Conservation (phyloP, 73 alveolate genomes). For the Symbiodinium pilosum region DNA sequence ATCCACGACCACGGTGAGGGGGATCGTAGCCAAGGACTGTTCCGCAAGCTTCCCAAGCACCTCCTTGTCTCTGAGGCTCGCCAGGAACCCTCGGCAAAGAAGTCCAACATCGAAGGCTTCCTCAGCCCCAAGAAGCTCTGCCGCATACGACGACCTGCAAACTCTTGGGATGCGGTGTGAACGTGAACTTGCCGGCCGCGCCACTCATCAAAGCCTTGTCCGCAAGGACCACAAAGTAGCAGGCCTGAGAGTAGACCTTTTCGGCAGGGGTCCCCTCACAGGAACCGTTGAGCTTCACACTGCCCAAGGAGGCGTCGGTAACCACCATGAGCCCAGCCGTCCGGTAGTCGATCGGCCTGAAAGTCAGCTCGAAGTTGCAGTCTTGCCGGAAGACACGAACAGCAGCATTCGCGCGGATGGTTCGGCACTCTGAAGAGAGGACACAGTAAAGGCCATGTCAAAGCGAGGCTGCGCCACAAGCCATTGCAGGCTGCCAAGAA, state of each 20-base stretch:
- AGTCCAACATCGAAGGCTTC: no score
- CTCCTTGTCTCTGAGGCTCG: no score
- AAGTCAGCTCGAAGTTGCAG: neutral
- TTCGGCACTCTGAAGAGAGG: neutral
- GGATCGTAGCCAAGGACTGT: no score
- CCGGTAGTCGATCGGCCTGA: neutral
- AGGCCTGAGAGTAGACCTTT: neutral
- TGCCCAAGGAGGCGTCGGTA: neutral
- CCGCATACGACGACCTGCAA: no score
- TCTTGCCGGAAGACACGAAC: neutral
- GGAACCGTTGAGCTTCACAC: neutral
- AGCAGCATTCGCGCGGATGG: neutral
- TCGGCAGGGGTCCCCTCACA: neutral
- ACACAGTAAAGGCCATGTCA: neutral
- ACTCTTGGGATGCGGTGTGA: no score
- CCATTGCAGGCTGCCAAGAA: slow-evolving; percentile 37
- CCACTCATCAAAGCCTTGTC: no score
- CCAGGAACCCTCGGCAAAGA: no score
- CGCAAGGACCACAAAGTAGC: no score
- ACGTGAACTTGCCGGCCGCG: no score
- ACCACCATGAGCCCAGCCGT: neutral
- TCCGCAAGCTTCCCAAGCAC: no score
- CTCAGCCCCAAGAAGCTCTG: no score
- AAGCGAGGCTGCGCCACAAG: slow-evolving; percentile 1
- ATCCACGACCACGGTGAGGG: no score